Conservation (phyloP, 2,329 filamentous ascomycete species). For the Aspergillus tubingensis region DNA sequence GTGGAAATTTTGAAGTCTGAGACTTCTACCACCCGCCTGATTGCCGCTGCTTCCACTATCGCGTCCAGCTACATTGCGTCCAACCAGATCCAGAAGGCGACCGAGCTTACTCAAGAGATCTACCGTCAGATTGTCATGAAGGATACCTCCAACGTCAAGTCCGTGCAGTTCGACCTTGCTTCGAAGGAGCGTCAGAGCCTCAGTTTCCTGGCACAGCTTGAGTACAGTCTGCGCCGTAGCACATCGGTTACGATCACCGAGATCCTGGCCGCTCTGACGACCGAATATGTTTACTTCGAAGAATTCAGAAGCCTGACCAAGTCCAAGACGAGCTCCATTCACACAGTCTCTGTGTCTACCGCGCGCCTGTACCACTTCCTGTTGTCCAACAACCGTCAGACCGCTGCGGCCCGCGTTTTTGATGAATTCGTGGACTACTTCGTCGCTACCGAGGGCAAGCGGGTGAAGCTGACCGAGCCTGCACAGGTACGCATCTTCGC, state of each 20-base stretch:
- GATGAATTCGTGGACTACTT: conserved; percentile 38
- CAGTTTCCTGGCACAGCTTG: conserved; percentile 50
- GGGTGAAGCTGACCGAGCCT: conserved; percentile 25
- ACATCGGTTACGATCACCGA: conserved; percentile 41
- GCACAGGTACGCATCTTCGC: conserved; percentile 36
- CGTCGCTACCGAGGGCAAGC: conserved; percentile 33
- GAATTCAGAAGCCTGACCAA: conserved; percentile 41
- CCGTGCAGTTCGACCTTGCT: conserved; percentile 38
- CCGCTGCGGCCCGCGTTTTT: conserved; percentile 30
- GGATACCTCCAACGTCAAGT: conserved; percentile 35
- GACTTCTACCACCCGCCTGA: conserved; percentile 32
- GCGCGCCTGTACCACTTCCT: conserved; percentile 40
- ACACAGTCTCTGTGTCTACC: conserved; percentile 37
- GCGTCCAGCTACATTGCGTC: conserved; percentile 40
- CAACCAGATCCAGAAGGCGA: conserved; percentile 35
- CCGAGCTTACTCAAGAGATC: conserved; percentile 39
- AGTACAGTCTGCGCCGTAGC: conserved; percentile 38
- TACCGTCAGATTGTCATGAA: conserved; percentile 44
- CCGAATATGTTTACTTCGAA: conserved; percentile 46
- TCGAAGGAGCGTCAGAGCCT: conserved; percentile 38
- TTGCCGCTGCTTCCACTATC: conserved; percentile 39
- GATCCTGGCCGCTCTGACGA: conserved; percentile 47
- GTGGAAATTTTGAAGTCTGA: conserved; percentile 38
- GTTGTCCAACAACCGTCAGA: conserved; percentile 25
- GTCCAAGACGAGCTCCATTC: conserved; percentile 40